A percentile compares a stretch with the other conserved stretches of the same genome.
Conservation (phyloP, 2,329 filamentous ascomycete species). For the Fusarium sp. region DNA sequence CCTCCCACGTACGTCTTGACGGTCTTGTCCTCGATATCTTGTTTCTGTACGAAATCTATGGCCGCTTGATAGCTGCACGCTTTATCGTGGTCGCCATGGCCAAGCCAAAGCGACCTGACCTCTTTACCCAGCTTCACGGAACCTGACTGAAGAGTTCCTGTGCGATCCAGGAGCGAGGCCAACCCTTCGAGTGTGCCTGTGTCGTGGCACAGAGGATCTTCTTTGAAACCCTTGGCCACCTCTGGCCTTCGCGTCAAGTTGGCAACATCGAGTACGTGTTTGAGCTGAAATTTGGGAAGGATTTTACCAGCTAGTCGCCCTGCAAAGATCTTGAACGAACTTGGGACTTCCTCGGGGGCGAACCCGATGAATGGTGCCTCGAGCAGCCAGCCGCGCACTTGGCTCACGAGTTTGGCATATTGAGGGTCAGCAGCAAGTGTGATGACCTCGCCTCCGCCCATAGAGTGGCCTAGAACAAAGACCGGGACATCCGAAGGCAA, state of each 20-base stretch:
- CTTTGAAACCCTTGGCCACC: slow-evolving; percentile 66
- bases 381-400: slow-evolving; percentile 77
- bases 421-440: slow-evolving; percentile 62
- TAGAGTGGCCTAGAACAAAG: slow-evolving; percentile 90
- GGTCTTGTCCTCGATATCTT: slow-evolving; percentile 71
- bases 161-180: slow-evolving; percentile 79
- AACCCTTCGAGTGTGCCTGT: slow-evolving; percentile 87
- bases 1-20: slow-evolving; percentile 80
- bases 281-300: slow-evolving; percentile 73
- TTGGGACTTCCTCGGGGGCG: slow-evolving; percentile 71
- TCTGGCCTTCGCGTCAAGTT: slow-evolving; percentile 74
- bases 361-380: slow-evolving; percentile 85
- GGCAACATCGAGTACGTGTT: slow-evolving; percentile 70
- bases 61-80: slow-evolving; percentile 73
- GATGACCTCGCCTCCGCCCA: slow-evolving; percentile 85
- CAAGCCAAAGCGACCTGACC: slow-evolving; percentile 74
- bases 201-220: slow-evolving; percentile 80
- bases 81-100: slow-evolving; percentile 79
- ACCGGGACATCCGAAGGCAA: slow-evolving; percentile 67
- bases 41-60: slow-evolving; percentile 68
- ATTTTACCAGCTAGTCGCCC: slow-evolving; percentile 75
- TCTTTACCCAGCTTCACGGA: slow-evolving; percentile 59
- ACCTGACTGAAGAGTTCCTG: slow-evolving; percentile 66
- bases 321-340: slow-evolving; percentile 66
- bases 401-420: slow-evolving; percentile 63